Evolutionary conservation across 768 basidiomycete species (phyloP), one percentile per base, ranked within the genome.

Genomic region (Tulasnella sp.): DNA sequence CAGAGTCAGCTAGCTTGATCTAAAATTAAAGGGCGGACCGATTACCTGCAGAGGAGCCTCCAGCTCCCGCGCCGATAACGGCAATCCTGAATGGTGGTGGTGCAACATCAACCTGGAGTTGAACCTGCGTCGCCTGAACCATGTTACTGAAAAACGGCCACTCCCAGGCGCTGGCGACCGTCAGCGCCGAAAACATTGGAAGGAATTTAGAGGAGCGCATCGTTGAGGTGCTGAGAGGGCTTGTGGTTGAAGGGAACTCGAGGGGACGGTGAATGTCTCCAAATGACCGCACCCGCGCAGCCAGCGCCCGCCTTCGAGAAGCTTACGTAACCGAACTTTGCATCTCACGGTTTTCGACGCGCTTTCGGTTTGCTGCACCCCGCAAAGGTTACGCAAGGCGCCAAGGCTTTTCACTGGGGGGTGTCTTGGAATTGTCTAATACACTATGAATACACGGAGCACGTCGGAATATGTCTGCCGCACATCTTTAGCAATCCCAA

Each of bases 31-130:
- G 5, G 9, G 18, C 75, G 79, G 84, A 86, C 81, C 83, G 85
- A 24, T 85, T 84, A 77, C 76, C 76, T 31, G 95, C 93, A 36
- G 94, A 93, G 21, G 90, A 90, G 12, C 96, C 96, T 14, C 88
- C 94, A 19, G 96, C 95, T 38, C 96, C 96, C 0, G 96, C 96
- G 24, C 96, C 96, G 77, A 98, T 90, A 83, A 98, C 91, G 10
- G 96, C 96, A 82, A 98, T 88, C 72, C 92, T 79, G 40, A 79
- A 36, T 21, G 71, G 48, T 58, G 14, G 52, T 9, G 76, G 52
- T 21, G 36, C 31, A 40, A 40, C 21, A 27, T 58, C 38, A 19
- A 68, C 62, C 27, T 74, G 73, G 27, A 46, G 38, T 27, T 40
- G 38, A 36, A 46, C 39, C 21, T 40, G 39, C n/a, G 39, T 42